phyloP scores from a whole-genome alignment of 768 basidiomycete species.

The Russula foetens region DNA sequence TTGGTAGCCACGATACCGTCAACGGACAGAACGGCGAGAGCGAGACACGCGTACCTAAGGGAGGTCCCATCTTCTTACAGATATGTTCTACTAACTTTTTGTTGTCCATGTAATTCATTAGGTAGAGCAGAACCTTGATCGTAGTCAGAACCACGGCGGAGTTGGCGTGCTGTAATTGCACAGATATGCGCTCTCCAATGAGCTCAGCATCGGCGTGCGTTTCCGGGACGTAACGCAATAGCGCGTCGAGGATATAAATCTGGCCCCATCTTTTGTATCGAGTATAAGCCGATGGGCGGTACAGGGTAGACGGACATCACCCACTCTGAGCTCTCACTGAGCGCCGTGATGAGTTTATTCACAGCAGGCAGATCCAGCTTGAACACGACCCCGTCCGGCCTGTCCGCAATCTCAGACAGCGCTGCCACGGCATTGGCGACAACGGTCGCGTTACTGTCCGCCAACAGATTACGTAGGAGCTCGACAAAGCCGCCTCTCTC shows the following conservation, averaged over 20 bases:
- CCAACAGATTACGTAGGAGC: conserved; percentile 82
- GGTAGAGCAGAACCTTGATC: conserved; percentile 88
- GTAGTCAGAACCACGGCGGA: conserved; percentile 99
- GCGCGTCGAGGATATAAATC: conserved; percentile 92
- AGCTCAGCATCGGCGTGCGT: conserved; percentile 81
- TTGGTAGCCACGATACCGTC: conserved; percentile 27
- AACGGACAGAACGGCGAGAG: conserved; percentile 1
- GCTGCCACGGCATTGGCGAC: conserved; percentile 97
- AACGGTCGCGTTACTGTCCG: conserved; percentile 93
- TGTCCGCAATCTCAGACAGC: conserved; percentile 91
- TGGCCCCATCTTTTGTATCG: conserved; percentile 86
- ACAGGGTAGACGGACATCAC: conserved; percentile 29
- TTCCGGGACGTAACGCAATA: conserved; percentile 92
- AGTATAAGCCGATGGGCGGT: background rate
- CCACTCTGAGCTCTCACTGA: conserved; percentile 96
- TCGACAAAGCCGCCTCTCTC: conserved; percentile 90
- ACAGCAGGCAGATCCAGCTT: conserved; percentile 81
- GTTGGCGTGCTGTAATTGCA: conserved; percentile 96
- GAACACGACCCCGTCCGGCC: conserved; percentile 91
- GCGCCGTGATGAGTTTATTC: conserved; percentile 82
- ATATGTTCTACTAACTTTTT: conserved; percentile 77
- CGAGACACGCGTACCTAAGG: conserved; percentile 54
- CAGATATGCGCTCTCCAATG: conserved; percentile 91
- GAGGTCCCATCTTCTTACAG: conserved; percentile 97
- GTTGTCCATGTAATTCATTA: conserved; percentile 99